Evolutionary conservation across 306 rosid species (phyloP), one percentile per base, ranked within the genome.

Genomic region (Vigna trinervia): DNA sequence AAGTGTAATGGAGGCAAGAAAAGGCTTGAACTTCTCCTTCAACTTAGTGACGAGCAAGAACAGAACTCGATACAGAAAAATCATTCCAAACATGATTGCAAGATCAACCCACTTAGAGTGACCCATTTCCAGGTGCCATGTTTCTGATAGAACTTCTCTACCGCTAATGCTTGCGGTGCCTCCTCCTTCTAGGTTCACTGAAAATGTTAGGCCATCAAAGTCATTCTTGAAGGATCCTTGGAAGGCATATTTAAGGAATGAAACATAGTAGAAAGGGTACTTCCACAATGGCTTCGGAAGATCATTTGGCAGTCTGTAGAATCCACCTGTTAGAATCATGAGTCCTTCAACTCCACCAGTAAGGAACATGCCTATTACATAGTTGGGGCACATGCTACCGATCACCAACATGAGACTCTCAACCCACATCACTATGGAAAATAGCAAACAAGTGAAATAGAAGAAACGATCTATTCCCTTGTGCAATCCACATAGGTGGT

Each of bases 331-430:
- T 59, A 91, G 20, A 73, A 91, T 87, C 81, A 84, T 81, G 11
- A 89, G 83, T 15, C 93, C 93, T 69, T 82, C 84, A 58, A 87
- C 60, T 67, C 96, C 93, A 13, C 88, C 87, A 12, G 82, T 88
- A 4, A 85, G 79, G 45, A 87, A 84, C 65, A 89, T 85, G 0
- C 93, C 93, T 87, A 84, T 82, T 12, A 88, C 84, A 52, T 69
- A 90, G 59, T 90, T 86, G 1, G 95, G 88, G 15, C 78, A 79
- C 30, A 88, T 57, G 28, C 93, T 85, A 0, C 87, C 90, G n/a
- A 91, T 88, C 17, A 89, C 83, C 91, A 91, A 82, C 96, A 91
- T 91, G 2, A 87, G 80, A 86, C 93, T 84, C 77, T 91, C 93
- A 5, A 89, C 96, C 82, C 84, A 58, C 84, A 85, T 74, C 80